Evolutionary conservation across 139 green algal species (phyloP).

Genomic region (Tetratostichococcus sp.): DNA sequence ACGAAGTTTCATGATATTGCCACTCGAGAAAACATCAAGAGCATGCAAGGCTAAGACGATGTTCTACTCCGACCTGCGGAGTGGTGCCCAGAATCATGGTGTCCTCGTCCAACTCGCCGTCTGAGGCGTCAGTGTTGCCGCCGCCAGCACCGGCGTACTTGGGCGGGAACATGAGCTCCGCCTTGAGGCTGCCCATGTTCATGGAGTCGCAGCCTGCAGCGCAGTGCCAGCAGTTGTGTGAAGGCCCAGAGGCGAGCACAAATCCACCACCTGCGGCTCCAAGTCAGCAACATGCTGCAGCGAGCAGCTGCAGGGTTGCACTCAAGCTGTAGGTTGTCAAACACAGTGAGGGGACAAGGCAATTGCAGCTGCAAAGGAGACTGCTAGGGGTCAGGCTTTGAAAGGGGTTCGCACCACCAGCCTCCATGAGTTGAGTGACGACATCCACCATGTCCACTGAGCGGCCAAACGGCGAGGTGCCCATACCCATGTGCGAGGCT

Average conservation of each 20-base stretch:
- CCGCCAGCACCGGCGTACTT: slow-evolving; percentile 16
- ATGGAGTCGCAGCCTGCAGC: slow-evolving; percentile 5
- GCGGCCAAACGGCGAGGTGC: slow-evolving; percentile 53
- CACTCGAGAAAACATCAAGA: too few species aligned
- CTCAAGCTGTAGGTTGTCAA: too few species aligned
- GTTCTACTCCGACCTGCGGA: slow-evolving; percentile 31
- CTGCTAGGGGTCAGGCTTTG: background rate
- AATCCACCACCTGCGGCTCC: too few species aligned
- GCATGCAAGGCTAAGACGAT: too few species aligned
- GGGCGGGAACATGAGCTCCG: slow-evolving; percentile 51
- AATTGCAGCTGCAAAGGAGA: too few species aligned
- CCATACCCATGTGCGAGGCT: slow-evolving; percentile 15
- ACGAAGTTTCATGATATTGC: too few species aligned
- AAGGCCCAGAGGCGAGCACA: background rate
- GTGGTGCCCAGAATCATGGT: slow-evolving; percentile 75
- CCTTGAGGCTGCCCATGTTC: slow-evolving; percentile 55
- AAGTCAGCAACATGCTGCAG: too few species aligned
- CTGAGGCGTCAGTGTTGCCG: slow-evolving; percentile 24
- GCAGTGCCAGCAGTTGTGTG: background rate
- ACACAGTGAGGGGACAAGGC: too few species aligned
- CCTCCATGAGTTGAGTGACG: slow-evolving; percentile 61
- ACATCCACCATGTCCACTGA: slow-evolving; percentile 80
- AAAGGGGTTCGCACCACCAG: slow-evolving; percentile 17
- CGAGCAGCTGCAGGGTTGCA: too few species aligned
- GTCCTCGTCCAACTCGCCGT: slow-evolving; percentile 63